Evolutionary conservation across 345 rosid genomes (phyloP), one percentile per base, ranked within the genome.

Genomic region (Eucalyptus regnans): DNA sequence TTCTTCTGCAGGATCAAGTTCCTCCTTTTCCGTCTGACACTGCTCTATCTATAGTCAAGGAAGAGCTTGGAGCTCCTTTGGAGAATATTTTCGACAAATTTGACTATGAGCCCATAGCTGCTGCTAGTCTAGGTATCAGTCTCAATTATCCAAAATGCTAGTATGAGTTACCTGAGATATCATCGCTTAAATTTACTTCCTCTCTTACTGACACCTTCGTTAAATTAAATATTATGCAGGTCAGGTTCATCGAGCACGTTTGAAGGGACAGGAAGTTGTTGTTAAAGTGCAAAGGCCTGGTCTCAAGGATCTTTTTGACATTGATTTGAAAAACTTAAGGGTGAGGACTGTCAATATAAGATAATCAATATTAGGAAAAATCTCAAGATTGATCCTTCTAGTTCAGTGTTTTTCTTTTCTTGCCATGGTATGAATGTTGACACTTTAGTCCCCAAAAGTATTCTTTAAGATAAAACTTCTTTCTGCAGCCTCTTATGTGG

Each of bases 281-380:
- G 76, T 98, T 88, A 97, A 98, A 96, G 99, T 98, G 50, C 99
- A 98, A 89, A 97, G 99, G 89, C 99, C 99, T 50, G 99, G 99
- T 91, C 92, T 98, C 86, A 98, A 98, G 92, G 98, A 92, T 92
- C 99, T 98, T 89, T 98, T 97, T 89, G 99, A 97, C 90, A 96
- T 98, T 87, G 99, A 98, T 92, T 96, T 98, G 64, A 98, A 98
- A 90, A 98, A 98, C 91, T 91, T 98, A 88, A 95, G 99, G 97
- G 99, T 97, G 50, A 81, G 86, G 86, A n/a, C 85, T 12, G 7
- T 43, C 49, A 50, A 62, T 68, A 41, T 52, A 37, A 76, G 48
- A 76, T 76, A 37, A 76, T 37, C 76, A 64, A 64, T 64, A 64
- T 64, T 64, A 15, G 76, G 76, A 33, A n/a, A n/a, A 64, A 64